Evolutionary conservation across 73 alveolate genomes (phyloP).

Genomic region (Paraurostyla sp.): DNA sequence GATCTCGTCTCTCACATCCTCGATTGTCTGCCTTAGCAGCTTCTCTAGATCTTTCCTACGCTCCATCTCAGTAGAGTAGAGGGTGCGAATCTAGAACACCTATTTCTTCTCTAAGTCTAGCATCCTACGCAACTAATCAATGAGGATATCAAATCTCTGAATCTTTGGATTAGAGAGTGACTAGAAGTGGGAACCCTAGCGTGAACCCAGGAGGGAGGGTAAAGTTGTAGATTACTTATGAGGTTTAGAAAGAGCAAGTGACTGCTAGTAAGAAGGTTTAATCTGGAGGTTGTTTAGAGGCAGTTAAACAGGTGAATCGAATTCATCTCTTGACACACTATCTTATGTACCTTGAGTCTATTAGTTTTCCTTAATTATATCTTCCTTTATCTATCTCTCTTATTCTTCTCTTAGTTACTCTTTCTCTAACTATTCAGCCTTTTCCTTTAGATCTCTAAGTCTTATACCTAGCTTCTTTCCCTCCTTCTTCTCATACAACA

Average conservation of each 20-base stretch:
- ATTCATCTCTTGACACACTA: too few species aligned
- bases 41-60: slow-evolving; percentile 79
- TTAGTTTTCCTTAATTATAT: background rate
- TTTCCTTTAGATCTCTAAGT: background rate
- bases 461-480: slow-evolving; percentile 21
- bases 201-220: background rate
- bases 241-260: background rate
- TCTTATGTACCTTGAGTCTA: too few species aligned
- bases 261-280: too few species aligned
- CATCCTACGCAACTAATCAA: slow-evolving; percentile 64
- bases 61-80: slow-evolving; percentile 79
- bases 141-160: slow-evolving; percentile 68
- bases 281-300: too few species aligned
- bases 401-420: slow-evolving; percentile 2
- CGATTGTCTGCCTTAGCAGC: slow-evolving; percentile 77
- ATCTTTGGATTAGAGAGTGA: slow-evolving; percentile 41
- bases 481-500: slow-evolving; percentile 70
- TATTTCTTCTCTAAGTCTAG: slow-evolving; percentile 74
- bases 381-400: background rate
- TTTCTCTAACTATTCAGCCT: slow-evolving; percentile 19
- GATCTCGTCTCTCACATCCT: slow-evolving; percentile 85
- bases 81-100: slow-evolving; percentile 69
- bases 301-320: too few species aligned
- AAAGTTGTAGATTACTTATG: background rate
- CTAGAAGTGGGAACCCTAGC: background rate